Conservation (phyloP, 163 green algal genomes). For the Trebouxia gelatinosa region DNA sequence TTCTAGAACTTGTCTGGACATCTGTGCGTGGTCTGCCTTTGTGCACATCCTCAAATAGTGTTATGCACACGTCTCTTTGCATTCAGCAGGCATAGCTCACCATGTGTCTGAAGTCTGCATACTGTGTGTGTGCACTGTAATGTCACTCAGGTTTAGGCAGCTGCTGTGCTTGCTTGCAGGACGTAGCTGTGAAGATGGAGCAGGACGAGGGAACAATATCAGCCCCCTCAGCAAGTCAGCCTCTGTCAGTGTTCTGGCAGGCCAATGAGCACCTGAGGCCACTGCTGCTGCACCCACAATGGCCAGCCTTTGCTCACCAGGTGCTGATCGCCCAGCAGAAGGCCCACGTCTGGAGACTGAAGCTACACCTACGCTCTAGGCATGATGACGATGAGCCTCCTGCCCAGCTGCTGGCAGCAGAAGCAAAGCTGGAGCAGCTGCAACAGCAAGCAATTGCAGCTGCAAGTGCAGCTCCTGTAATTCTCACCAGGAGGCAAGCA, state of each 20-base stretch:
- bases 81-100: background rate
- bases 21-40: no score
- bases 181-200: slow-evolving; percentile 9
- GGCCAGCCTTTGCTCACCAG: background rate
- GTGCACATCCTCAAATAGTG: no score
- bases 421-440: slow-evolving; percentile 1
- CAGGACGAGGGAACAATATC: background rate
- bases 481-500: background rate
- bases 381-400: background rate
- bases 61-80: no score
- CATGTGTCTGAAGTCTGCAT: background rate
- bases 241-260: slow-evolving; percentile 1
- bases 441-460: no score
- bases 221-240: background rate
- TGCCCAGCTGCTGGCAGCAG: background rate
- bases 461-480: background rate
- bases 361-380: background rate
- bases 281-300: background rate
- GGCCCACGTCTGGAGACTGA: slow-evolving; percentile 4
- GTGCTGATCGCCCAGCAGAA: background rate
- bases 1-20: no score
- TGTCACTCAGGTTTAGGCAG: background rate
- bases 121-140: background rate
- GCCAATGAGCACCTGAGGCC: slow-evolving; percentile 16
- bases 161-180: background rate